These are phyloP conservation scores for Oropetium thomaeum DNA, from an alignment of 176 grass and related monocot genomes.

Conservation along the genomic window DNA sequence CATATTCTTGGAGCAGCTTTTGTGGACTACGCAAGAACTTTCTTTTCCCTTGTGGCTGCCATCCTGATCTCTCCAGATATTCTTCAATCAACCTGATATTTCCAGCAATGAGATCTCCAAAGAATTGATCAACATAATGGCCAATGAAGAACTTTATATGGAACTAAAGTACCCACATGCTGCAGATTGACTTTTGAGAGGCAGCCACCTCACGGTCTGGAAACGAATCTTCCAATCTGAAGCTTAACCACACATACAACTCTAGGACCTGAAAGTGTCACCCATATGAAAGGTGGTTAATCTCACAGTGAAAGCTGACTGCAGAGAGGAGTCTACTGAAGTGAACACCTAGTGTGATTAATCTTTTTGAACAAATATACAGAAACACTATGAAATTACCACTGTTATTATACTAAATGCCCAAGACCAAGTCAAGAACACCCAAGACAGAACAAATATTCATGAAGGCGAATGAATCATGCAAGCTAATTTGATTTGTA, in stretches of 20 bases:
- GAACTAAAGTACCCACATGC: slow-evolving; percentile 56
- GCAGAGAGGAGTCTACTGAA: background rate
- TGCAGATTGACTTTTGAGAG: slow-evolving; percentile 90
- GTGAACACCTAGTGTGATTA: background rate
- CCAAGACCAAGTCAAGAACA: background rate
- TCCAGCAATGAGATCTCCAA: slow-evolving; percentile 22
- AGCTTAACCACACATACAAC: slow-evolving; percentile 98
- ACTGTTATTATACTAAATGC: background rate
- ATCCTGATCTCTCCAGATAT: slow-evolving; percentile 72
- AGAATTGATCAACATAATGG: slow-evolving; percentile 16
- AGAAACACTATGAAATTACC: background rate
- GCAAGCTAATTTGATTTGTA: background rate
- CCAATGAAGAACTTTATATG: slow-evolving; percentile 4
- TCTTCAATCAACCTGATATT: slow-evolving; percentile 80
- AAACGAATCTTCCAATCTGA: slow-evolving; percentile 84
- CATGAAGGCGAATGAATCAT: background rate
- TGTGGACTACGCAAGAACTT: slow-evolving; percentile 30
- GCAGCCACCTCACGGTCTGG: slow-evolving; percentile 83
- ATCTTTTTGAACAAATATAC: background rate
- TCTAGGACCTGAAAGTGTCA: slow-evolving; percentile 68
- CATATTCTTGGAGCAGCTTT: slow-evolving; percentile 49
- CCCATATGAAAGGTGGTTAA: slow-evolving; percentile 1
- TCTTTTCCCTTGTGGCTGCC: slow-evolving; percentile 40
- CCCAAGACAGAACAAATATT: background rate
- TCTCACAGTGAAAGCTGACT: background rate